phyloP scores from a whole-genome alignment of 78 protist genomes.

The Chrysochromulina parva region DNA sequence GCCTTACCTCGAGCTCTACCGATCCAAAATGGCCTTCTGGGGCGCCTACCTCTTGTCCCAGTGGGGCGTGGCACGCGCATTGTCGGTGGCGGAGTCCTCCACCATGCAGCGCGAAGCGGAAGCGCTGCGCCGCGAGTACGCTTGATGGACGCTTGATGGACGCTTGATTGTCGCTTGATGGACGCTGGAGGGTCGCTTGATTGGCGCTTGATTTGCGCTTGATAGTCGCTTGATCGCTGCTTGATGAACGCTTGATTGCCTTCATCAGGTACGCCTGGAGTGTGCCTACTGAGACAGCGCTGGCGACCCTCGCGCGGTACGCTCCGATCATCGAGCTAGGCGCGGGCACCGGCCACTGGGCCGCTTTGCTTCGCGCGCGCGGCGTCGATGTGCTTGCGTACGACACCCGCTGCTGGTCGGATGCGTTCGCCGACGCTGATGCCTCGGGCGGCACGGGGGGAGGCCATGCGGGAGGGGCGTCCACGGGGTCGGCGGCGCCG shows the following conservation, averaged over 20 bases:
- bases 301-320: background rate
- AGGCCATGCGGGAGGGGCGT: background rate
- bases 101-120: background rate
- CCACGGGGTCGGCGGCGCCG: background rate
- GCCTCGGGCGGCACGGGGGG: background rate
- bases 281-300: conserved; percentile 1
- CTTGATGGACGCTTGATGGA: too few species aligned
- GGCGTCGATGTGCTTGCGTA: conserved; percentile 24
- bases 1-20: background rate
- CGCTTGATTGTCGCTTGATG: too few species aligned
- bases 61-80: background rate
- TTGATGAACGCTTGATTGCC: too few species aligned
- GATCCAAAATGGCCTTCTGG: background rate
- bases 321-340: conserved; percentile 31
- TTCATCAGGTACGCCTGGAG: background rate
- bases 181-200: too few species aligned
- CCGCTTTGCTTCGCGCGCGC: background rate
- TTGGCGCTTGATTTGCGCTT: too few species aligned
- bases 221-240: too few species aligned
- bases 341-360: conserved; percentile 34
- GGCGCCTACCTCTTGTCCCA: background rate
- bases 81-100: background rate
- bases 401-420: background rate
- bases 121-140: background rate
- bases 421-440: background rate